Conservation (phyloP, 2,329 filamentous ascomycete species). For the Daldinia sp. region DNA sequence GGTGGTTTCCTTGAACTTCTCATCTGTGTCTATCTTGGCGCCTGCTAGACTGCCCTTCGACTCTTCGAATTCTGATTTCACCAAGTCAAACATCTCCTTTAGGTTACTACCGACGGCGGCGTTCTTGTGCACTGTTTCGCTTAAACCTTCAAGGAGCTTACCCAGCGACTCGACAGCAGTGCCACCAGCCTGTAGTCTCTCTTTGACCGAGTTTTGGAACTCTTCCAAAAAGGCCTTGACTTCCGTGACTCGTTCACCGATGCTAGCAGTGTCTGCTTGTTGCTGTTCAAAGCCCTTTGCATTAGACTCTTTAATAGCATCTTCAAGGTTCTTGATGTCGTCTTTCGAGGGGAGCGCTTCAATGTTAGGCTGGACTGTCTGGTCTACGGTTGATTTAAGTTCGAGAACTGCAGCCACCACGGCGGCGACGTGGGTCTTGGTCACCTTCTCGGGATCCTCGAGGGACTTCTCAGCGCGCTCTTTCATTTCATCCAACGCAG, state of each 20-base stretch:
- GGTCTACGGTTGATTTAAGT: conserved; percentile 80
- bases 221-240: conserved; percentile 81
- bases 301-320: conserved; percentile 75
- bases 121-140: conserved; percentile 68
- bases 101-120: conserved; percentile 68
- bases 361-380: conserved; percentile 75
- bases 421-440: conserved; percentile 83
- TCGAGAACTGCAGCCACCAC: conserved; percentile 85
- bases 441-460: conserved; percentile 70
- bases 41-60: conserved; percentile 81
- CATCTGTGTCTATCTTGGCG: conserved; percentile 82
- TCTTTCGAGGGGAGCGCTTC: conserved; percentile 77
- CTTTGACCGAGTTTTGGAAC: conserved; percentile 78
- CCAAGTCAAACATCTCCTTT: conserved; percentile 75
- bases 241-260: conserved; percentile 80
- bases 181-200: conserved; percentile 78
- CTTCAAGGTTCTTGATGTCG: conserved; percentile 75
- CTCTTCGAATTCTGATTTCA: conserved; percentile 89
- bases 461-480: conserved; percentile 61
- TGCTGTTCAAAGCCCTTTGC: conserved; percentile 84
- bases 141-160: conserved; percentile 71
- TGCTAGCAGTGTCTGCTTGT: conserved; percentile 80
- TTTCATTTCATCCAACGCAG: conserved; percentile 78
- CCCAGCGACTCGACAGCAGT: conserved; percentile 77
- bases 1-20: conserved; percentile 71